Conservation (phyloP, 768 basidiomycete genomes). For the Podaxis pistillaris region DNA sequence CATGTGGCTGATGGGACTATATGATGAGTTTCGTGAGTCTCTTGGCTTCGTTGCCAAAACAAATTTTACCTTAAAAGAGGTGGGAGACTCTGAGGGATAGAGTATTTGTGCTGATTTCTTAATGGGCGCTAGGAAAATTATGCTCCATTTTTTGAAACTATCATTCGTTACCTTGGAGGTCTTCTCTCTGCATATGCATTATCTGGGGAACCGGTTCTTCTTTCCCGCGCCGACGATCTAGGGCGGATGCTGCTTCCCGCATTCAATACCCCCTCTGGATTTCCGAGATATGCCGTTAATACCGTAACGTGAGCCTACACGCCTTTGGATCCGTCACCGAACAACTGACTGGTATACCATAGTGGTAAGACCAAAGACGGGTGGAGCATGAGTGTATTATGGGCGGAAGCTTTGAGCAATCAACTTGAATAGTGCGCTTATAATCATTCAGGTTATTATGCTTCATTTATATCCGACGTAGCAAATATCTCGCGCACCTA, state of each 20-base stretch:
- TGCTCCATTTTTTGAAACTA: conserved; percentile 73
- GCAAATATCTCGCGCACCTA: conserved; percentile 77
- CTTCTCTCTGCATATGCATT: conserved; percentile 78
- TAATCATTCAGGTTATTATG: not conserved
- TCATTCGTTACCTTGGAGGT: conserved; percentile 84
- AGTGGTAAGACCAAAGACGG: conserved; percentile 38
- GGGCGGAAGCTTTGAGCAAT: conserved; percentile 48
- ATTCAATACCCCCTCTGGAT: conserved; percentile 66
- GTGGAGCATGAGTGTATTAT: conserved; percentile 31
- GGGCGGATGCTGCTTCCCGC: conserved; percentile 66
- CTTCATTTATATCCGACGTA: conserved; percentile 16
- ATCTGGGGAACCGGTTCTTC: conserved; percentile 59
- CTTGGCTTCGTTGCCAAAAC: conserved; percentile 47
- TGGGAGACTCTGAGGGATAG: not conserved
- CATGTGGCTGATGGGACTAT: conserved; percentile 76
- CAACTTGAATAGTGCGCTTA: conserved; percentile 59
- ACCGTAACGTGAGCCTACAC: conserved; percentile 43
- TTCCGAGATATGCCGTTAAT: conserved; percentile 70
- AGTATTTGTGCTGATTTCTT: not conserved
- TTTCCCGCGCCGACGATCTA: conserved; percentile 71
- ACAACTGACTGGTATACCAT: not conserved
- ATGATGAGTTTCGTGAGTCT: conserved; percentile 61
- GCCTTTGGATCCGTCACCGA: not conserved
- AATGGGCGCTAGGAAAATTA: conserved; percentile 24
- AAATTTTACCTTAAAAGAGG: conserved; percentile 36